A percentile compares a stretch with the other conserved stretches of the same genome.
Evolutionary conservation across 108 stramenopile genomes (phyloP).

Genomic region (Stephanodiscus triporus): DNA sequence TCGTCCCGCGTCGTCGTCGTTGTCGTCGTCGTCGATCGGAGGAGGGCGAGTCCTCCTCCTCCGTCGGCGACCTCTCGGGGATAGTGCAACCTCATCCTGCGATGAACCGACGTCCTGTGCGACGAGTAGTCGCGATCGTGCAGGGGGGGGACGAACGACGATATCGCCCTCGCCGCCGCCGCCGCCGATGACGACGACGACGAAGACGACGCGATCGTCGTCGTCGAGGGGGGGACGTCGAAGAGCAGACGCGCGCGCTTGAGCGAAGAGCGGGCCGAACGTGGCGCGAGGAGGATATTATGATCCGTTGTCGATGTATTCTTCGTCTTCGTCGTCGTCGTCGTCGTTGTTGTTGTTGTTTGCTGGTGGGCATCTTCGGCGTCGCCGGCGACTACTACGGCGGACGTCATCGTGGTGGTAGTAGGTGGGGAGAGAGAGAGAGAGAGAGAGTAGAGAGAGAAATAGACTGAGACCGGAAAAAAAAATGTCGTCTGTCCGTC

Average conservation of each 20-base stretch:
- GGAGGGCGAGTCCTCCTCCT: not conserved
- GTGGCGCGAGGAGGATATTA: conserved; percentile 29
- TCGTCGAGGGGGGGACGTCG: conserved; percentile 21
- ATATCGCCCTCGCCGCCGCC: not conserved
- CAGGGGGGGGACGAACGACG: too few relatives aligned
- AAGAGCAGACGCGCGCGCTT: conserved; percentile 55
- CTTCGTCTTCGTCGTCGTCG: not conserved
- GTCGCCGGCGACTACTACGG: not conserved
- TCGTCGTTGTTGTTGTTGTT: not conserved
- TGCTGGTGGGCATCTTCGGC: not conserved
- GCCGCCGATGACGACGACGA: not conserved
- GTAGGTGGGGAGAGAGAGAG: too few relatives aligned
- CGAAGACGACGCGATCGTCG: not conserved
- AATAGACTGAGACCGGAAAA: too few relatives aligned
- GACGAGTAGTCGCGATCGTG: not conserved
- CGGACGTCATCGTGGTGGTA: not conserved
- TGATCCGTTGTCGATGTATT: not conserved
- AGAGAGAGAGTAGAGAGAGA: too few relatives aligned
- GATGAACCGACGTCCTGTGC: conserved; percentile 34
- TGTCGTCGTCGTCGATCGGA: not conserved
- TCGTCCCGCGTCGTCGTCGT: not conserved
- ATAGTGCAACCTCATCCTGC: not conserved
- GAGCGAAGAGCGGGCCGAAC: conserved; percentile 47
- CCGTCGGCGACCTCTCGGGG: not conserved
- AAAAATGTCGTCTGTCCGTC: too few relatives aligned